Percentiles rank a stretch among this genome's conserved stretches.
These are phyloP conservation scores for Aspergillus proliferans DNA, from an alignment of 2,329 filamentous ascomycete species.

Conservation along the genomic window DNA sequence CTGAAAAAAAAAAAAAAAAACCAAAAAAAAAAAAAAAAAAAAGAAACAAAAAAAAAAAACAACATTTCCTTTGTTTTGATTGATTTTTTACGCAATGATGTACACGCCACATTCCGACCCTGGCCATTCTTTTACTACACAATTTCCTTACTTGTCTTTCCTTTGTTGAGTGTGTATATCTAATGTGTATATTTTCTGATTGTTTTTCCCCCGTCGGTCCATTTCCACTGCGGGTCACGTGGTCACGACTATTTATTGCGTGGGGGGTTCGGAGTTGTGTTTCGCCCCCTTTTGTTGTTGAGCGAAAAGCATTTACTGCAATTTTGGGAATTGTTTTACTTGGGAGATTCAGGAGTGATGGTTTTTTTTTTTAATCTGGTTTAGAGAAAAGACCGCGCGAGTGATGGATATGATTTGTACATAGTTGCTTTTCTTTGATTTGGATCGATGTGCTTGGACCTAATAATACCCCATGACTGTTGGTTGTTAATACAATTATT, in stretches of 20 bases:
- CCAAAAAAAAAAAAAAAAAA: slow-evolving; percentile 5
- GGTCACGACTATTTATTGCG: slow-evolving; percentile 2
- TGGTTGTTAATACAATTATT: slow-evolving; percentile 2
- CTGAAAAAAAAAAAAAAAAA: no score
- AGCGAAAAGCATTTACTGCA: slow-evolving; percentile 6
- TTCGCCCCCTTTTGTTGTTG: slow-evolving; percentile 3
- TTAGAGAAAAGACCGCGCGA: slow-evolving; percentile 10
- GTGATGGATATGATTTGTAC: slow-evolving; percentile 7
- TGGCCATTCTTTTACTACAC: slow-evolving; percentile 10
- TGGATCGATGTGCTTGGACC: slow-evolving; percentile 10
- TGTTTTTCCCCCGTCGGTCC: background rate
- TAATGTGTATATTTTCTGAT: slow-evolving; percentile 10
- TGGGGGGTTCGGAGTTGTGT: slow-evolving; percentile 1
- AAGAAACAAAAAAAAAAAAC: slow-evolving; percentile 15
- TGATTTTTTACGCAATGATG: slow-evolving; percentile 10
- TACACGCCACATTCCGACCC: slow-evolving; percentile 10
- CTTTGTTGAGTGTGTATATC: slow-evolving; percentile 13
- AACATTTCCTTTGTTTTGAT: slow-evolving; percentile 13
- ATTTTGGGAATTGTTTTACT: background rate
- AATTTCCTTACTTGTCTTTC: slow-evolving; percentile 3
- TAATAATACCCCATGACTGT: slow-evolving; percentile 18
- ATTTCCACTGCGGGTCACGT: slow-evolving; percentile 13
- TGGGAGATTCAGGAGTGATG: background rate
- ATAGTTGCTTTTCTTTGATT: slow-evolving; percentile 7
- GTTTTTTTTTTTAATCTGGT: background rate